These are phyloP conservation scores for Rhodomyrtus psidioides DNA, from an alignment of 441 rosid genomes.

Conservation along the genomic window DNA sequence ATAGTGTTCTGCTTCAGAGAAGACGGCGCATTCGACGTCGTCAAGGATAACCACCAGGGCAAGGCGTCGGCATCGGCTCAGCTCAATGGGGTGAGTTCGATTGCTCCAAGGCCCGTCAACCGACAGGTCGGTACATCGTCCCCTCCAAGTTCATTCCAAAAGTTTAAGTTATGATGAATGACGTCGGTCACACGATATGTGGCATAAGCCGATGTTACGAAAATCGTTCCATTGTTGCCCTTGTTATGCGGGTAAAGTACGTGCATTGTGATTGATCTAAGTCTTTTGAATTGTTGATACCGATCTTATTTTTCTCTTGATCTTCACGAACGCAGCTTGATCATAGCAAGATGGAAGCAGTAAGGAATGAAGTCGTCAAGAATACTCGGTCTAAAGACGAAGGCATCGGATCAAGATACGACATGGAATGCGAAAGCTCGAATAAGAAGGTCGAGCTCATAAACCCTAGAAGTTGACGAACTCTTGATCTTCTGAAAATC, in stretches of 20 bases:
- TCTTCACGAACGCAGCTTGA: not conserved
- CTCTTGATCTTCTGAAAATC: not conserved
- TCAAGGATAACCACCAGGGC: conserved; percentile 20
- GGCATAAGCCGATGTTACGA: not conserved
- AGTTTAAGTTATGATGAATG: not conserved
- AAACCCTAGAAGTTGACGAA: not conserved
- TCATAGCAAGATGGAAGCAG: not conserved
- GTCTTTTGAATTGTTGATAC: not conserved
- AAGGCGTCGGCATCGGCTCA: conserved; percentile 18
- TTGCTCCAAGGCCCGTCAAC: conserved; percentile 6
- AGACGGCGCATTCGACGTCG: conserved; percentile 59
- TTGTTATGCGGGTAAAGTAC: not conserved
- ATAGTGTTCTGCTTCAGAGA: conserved; percentile 62
- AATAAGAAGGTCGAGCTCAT: not conserved
- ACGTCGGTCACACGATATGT: not conserved
- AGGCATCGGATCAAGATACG: not conserved
- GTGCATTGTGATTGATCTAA: not conserved
- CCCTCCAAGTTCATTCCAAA: not conserved
- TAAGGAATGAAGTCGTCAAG: not conserved
- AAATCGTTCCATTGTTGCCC: not conserved
- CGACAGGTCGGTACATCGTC: conserved; percentile 26
- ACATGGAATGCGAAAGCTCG: not conserved
- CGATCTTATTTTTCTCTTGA: not conserved
- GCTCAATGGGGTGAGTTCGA: conserved; percentile 5
- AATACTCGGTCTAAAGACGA: not conserved